Evolutionary conservation across 495 filamentous ascomycete genomes (phyloP), one percentile per base, ranked within the genome.

Genomic region (Neurospora intermedia): DNA sequence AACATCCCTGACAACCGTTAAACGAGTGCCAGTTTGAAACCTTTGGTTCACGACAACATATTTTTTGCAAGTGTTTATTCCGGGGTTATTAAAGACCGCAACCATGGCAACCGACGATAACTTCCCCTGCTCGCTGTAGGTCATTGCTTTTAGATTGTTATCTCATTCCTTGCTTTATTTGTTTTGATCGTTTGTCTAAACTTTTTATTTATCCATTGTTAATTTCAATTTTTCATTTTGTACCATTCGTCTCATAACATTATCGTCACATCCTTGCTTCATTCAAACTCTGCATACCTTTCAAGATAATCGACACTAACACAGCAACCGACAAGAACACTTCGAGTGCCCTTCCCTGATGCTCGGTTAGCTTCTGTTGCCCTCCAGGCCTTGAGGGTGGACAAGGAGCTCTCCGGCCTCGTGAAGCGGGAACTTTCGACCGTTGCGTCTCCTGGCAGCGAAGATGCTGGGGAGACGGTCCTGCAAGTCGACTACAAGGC

Each of bases 261-360:
- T 20, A 6, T 59, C 66, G 42, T 40, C 54, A 6, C 69, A 71
- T 41, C 59, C 45, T 31, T 31, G 27, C 27, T 40, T 59, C 48
- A 59, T 11, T 27, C 11, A 59, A 27, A 59, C 2, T 11, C 23
- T 27, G 13, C 31, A 48, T 39, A 69, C 69, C 40, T 59, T 59
- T 6, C 5, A 11, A 7, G 48, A 59, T 15, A 27, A 23, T 59
- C 35, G 15, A 45, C 45, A 76, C 71, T 73, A 38, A 54, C 74
- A 75, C 72, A 73, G 54, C 74, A 41, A 75, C 46, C 45, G 43
- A 39, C 43, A 77, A 97, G 95, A 73, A 90, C 86, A 35, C 89
- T 98, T 75, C 86, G 89, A 73, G 85, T 97, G 69, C 96, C 96
- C 43, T 90, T 99, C 76, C 96, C 94, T 31, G 92, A 90, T 69